These are phyloP conservation scores for Didymella glomerata DNA, from an alignment of 2,329 filamentous ascomycete species.

Conservation along the genomic window DNA sequence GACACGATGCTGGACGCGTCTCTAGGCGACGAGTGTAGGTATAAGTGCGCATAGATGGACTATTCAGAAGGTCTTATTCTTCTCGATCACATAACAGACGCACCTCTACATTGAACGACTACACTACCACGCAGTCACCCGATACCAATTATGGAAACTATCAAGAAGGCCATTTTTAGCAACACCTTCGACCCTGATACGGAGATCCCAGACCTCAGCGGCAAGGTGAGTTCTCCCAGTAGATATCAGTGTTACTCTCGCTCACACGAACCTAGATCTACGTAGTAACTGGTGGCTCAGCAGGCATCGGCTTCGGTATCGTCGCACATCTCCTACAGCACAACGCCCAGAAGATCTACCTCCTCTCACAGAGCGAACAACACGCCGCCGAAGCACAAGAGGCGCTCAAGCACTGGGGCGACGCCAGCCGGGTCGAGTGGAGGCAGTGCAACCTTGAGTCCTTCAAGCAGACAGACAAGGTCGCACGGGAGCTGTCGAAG, in stretches of 20 bases:
- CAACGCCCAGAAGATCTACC: constrained; percentile 57
- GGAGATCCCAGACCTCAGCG: constrained; percentile 53
- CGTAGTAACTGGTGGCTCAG: constrained; percentile 59
- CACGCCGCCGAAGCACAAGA: constrained; percentile 58
- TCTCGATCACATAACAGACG: neutral
- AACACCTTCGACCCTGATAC: constrained; percentile 54
- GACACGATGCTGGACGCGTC: constrained; percentile 18
- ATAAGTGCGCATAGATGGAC: neutral
- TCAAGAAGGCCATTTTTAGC: constrained; percentile 26
- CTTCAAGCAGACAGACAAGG: constrained; percentile 56
- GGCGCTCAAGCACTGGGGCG: constrained; percentile 55
- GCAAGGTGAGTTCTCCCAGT: constrained; percentile 39
- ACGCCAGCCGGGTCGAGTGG: constrained; percentile 56
- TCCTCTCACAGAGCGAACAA: constrained; percentile 60
- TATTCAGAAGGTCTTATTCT: neutral
- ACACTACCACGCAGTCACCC: too few species aligned
- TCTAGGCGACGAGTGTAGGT: constrained; percentile 2
- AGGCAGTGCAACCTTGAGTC: constrained; percentile 58
- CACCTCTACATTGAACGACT: neutral
- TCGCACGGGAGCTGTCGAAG: constrained; percentile 55
- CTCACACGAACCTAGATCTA: constrained; percentile 47
- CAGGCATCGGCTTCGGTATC: constrained; percentile 63
- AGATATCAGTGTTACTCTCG: neutral
- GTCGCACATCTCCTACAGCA: constrained; percentile 63
- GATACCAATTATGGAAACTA: constrained; percentile 4